Evolutionary conservation across 2,329 filamentous ascomycete genomes (phyloP).

Genomic region (Cladosporium sp.): DNA sequence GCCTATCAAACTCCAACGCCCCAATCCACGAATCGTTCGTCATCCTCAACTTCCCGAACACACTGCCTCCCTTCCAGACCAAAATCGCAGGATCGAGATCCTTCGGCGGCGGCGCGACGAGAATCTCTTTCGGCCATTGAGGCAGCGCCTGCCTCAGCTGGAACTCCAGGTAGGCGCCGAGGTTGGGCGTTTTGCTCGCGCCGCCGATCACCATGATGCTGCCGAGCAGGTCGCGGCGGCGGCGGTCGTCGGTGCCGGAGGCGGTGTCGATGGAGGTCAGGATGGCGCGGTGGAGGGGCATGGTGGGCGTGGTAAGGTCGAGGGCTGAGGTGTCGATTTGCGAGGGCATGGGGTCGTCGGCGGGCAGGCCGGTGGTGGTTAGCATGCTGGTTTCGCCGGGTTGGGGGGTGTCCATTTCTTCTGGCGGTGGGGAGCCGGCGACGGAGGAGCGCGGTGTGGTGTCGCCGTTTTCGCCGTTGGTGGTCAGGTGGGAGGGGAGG

Average conservation of each 20-base stretch:
- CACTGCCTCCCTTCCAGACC: constrained; percentile 94
- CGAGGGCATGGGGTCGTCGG: constrained; percentile 35
- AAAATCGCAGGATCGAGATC: constrained; percentile 98
- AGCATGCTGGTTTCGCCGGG: constrained; percentile 37
- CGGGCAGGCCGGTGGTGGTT: constrained; percentile 34
- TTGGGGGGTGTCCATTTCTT: constrained; percentile 65
- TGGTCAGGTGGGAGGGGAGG: constrained; percentile 63
- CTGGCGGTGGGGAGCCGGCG: constrained; percentile 81
- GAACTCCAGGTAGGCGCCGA: constrained; percentile 80
- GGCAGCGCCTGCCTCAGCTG: constrained; percentile 64
- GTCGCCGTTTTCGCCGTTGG: constrained; percentile 62
- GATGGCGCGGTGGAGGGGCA: constrained; percentile 84
- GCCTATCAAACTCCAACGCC: constrained; percentile 77
- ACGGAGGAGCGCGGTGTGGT: constrained; percentile 80
- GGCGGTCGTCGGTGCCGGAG: constrained; percentile 73
- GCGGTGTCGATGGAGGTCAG: constrained; percentile 85
- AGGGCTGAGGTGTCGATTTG: constrained; percentile 58
- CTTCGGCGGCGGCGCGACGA: constrained; percentile 68
- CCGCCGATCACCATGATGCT: constrained; percentile 90
- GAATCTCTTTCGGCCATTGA: constrained; percentile 61
- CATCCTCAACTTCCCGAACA: constrained; percentile 80
- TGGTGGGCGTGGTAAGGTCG: constrained; percentile 76
- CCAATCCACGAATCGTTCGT: constrained; percentile 97
- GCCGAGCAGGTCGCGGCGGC: constrained; percentile 82
- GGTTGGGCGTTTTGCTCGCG: constrained; percentile 73